Evolutionary conservation across 176 grass and related monocot species (phyloP), one percentile per base, ranked within the genome.

Genomic region (sorghum (Sorghum bicolor)): DNA sequence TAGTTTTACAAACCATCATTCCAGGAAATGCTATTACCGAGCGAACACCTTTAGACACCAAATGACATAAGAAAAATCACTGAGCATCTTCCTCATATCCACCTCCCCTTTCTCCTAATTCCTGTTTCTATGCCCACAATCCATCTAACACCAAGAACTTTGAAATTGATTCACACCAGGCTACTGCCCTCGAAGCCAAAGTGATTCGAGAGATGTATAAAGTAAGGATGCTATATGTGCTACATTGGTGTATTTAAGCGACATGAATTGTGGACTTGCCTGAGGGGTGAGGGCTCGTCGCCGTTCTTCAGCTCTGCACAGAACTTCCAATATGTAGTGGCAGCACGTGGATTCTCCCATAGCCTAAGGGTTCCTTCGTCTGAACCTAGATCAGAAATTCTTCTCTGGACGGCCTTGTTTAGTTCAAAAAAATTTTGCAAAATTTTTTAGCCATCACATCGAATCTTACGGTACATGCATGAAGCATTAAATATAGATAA

Each of bases 301-400:
- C 15, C 14, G 9, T 72, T 78, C 14, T 55, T 73, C 14, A 64
- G 77, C 76, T 94, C 90, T 38, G 93, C 93, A 12, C 87, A 94
- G 53, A 87, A 85, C 66, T 94, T 92, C 93, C 93, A 90, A 39
- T 85, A 88, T 6, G 87, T 77, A 67, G 93, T 90, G 5, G 90
- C 67, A 63, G 87, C 86, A 52, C 84, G 89, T 3, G 93, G 90
- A 80, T 94, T 92, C 93, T 92, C 87, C 93, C 93, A 94, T 20
- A 92, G 87, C 90, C 92, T 1, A 39, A 50, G 10, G 82, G 28
- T 60, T 87, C 92, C 63, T 87, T 94, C 72, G 82, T 87, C 89
- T 94, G 60, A 70, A 81, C 37, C 20, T 64, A 70, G 75, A 25
- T 29, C 63, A 71, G 47, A 39, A 73, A 72, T 55, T 70, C 55